Evolutionary conservation across 148 eudicot genomes (phyloP).

Genomic region (Polygonum maritimum): DNA sequence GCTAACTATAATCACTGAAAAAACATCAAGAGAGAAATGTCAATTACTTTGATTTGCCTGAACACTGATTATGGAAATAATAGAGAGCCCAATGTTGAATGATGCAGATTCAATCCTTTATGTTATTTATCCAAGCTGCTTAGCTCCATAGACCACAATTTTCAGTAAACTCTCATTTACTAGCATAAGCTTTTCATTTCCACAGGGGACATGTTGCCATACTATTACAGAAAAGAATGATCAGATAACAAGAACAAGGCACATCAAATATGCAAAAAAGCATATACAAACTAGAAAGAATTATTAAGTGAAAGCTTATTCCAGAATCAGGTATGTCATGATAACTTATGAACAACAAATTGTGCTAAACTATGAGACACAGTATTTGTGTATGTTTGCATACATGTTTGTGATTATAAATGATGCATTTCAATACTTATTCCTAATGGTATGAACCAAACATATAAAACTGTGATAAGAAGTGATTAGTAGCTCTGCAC

Average conservation of each 20-base stretch:
- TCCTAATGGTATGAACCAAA: neutral
- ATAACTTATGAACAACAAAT: neutral
- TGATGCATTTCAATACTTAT: slow-evolving; percentile 13
- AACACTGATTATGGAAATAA: neutral
- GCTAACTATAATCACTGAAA: neutral
- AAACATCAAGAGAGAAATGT: neutral
- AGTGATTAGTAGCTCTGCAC: slow-evolving; percentile 14
- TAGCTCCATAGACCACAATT: neutral
- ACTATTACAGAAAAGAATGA: neutral
- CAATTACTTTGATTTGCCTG: neutral
- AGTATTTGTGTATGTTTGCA: neutral
- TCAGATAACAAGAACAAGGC: neutral
- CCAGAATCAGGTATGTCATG: neutral
- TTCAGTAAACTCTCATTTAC: neutral
- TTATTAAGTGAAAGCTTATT: neutral
- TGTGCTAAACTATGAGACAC: neutral
- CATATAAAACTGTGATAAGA: neutral
- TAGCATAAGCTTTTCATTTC: neutral
- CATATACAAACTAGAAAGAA: neutral
- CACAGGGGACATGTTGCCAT: neutral
- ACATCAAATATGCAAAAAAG: neutral
- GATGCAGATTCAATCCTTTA: neutral
- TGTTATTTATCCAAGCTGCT: neutral
- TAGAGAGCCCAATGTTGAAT: neutral
- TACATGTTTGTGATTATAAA: neutral